Base-by-base conservation (phyloP, 257 asterid genomes). In the Misopates orontium region DNA sequence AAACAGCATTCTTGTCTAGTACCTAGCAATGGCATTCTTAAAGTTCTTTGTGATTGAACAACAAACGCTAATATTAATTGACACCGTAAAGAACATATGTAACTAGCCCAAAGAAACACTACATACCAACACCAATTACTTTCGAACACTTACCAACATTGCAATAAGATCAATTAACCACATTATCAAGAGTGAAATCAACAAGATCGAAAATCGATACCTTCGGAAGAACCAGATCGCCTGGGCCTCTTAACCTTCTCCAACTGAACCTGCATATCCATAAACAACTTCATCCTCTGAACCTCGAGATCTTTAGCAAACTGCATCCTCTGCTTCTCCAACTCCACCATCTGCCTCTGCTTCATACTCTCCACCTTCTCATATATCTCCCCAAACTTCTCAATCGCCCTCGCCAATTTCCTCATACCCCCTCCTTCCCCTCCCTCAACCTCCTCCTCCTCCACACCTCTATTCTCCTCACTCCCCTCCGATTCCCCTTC, bases 251-350 rank as follows among this genome's bases (percentile, higher is more conserved):
- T 85, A 49, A 84, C 70, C 75, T 81, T 86, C 79, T 85, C 83
- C 1, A 88, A 77, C 79, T 85, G 86, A 50, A 86, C 79, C 60
- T 81, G 88, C 8, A 91, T 84, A 68, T 86, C 98, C 91, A 83
- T 82, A 68, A 85, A 83, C 79, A 84, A 67, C 39, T 83, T 77
- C 94, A 85, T 88, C 80, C 95, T 88, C 80, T 88, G 95, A 57
- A 88, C 92, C 80, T 91, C 98, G 83, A 88, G 82, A 75, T 88
- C 96, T 71, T 84, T 88, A 1, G 88, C 81, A 74, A 91, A 81
- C 73, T 84, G 87, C 89, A 91, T 86, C 80, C 96, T 82, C 84
- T 84, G 87, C 78, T 88, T 88, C 77, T 91, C 98, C 79, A 91
- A 71, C 73, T 88, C 96, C 73, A 88, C 76, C 90, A 85, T 91